Conservation (phyloP, 176 grass and related monocot genomes). For the Tuctoria greenei region DNA sequence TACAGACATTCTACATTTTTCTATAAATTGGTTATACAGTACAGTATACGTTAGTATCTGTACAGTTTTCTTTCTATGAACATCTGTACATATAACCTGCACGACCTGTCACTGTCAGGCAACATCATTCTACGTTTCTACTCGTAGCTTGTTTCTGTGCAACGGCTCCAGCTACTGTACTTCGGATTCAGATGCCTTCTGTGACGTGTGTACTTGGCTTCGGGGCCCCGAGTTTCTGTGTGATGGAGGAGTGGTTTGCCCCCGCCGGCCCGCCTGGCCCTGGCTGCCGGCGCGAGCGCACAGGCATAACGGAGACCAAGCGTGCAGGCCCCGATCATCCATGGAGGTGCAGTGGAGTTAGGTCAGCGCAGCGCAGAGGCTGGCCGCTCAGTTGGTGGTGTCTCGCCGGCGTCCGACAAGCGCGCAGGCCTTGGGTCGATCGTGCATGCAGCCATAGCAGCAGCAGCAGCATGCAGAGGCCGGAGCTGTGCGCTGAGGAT, state of each 20-base stretch:
- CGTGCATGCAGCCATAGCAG: not conserved
- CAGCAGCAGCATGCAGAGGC: slow-evolving; percentile 26
- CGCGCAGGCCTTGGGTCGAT: slow-evolving; percentile 24
- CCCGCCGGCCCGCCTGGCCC: not conserved
- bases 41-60: not conserved
- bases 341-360: slow-evolving; percentile 39
- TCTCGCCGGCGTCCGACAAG: slow-evolving; percentile 46
- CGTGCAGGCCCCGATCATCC: not conserved
- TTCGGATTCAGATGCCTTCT: not conserved
- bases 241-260: not conserved
- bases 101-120: not conserved
- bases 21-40: no score
- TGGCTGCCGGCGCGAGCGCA: not conserved
- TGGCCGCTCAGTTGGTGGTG: slow-evolving; percentile 27
- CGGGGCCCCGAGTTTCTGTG: not conserved
- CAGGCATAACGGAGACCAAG: not conserved
- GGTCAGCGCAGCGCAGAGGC: slow-evolving; percentile 18
- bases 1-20: no score
- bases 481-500: not conserved
- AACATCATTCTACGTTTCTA: not conserved
- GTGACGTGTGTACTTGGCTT: not conserved
- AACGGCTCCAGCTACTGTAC: not conserved
- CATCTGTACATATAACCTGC: slow-evolving; percentile 2
- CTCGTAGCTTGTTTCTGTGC: not conserved
- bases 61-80: not conserved